These are phyloP conservation scores for Paecilomyces niveus DNA, from an alignment of 2,329 filamentous ascomycete genomes.

Conservation along the genomic window DNA sequence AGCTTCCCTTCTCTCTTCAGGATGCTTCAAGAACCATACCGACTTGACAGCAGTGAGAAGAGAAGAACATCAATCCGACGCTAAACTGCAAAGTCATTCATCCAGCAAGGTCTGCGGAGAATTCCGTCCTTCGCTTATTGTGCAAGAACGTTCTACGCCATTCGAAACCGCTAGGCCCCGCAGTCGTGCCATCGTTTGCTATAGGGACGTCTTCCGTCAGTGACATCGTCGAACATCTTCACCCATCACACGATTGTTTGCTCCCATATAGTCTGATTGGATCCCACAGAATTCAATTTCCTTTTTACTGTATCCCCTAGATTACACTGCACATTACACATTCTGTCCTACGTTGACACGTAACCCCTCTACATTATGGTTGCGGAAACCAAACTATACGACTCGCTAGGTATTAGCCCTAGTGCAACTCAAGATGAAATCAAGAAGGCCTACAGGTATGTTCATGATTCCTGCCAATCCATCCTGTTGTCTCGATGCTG, in stretches of 20 bases:
- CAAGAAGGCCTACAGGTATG: conserved; percentile 76
- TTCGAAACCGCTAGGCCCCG: conserved; percentile 17
- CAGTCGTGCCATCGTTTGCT: background rate
- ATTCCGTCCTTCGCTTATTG: background rate
- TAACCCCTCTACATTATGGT: conserved; percentile 58
- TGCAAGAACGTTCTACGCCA: conserved; percentile 26
- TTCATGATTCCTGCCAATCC: conserved; percentile 1
- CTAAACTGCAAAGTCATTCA: background rate
- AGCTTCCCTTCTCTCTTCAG: background rate
- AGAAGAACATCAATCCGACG: background rate
- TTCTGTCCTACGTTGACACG: conserved; percentile 1
- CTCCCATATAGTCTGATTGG: conserved; percentile 9
- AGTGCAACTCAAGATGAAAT: conserved; percentile 86
- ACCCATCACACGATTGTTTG: background rate
- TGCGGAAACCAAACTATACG: conserved; percentile 92
- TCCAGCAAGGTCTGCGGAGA: background rate
- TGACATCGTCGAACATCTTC: conserved; percentile 3
- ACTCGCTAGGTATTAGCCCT: conserved; percentile 71
- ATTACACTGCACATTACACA: background rate
- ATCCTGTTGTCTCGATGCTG: conserved; percentile 6
- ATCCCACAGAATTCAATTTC: background rate
- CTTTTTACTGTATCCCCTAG: background rate
- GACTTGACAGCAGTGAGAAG: background rate
- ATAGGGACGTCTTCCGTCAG: conserved; percentile 1
- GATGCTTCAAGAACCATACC: background rate